Percentiles rank a stretch among this genome's conserved stretches.
Conservation (phyloP, 2,329 filamentous ascomycete genomes). For the Fusarium stilboides region DNA sequence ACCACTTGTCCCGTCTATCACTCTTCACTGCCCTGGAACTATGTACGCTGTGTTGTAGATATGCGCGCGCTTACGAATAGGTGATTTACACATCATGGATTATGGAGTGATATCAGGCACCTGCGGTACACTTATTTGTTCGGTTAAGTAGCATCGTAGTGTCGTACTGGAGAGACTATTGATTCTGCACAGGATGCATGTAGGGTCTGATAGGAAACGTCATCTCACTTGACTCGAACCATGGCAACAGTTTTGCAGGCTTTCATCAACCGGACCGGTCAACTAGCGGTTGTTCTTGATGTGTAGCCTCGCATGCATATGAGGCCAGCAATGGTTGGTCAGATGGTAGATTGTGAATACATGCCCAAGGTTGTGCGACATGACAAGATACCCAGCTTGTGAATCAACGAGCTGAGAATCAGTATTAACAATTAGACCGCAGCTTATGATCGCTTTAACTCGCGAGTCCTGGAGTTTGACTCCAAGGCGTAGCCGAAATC, state of each 20-base stretch:
- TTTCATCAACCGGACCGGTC: not conserved
- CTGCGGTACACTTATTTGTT: not conserved
- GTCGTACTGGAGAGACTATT: conserved; percentile 17
- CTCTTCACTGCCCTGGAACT: conserved; percentile 17
- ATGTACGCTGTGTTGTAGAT: conserved; percentile 20
- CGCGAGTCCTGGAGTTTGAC: not conserved
- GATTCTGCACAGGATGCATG: conserved; percentile 35
- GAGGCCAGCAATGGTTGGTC: conserved; percentile 26
- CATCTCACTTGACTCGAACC: conserved; percentile 12
- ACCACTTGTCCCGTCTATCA: conserved; percentile 41
- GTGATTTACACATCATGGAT: conserved; percentile 39
- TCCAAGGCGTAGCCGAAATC: not conserved
- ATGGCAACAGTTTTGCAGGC: conserved; percentile 15
- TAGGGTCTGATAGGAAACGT: conserved; percentile 24
- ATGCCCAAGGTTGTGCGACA: not conserved
- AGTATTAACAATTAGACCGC: not conserved
- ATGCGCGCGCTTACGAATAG: conserved; percentile 45
- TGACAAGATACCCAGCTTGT: not conserved
- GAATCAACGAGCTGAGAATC: not conserved
- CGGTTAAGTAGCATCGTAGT: conserved; percentile 18
- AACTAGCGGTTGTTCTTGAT: conserved; percentile 2
- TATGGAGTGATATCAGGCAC: conserved; percentile 22
- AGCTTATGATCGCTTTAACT: not conserved
- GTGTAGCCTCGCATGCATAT: conserved; percentile 21
- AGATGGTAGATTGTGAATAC: not conserved